A percentile compares a stretch with the other conserved stretches of the same genome.
Conservation (phyloP, 2,329 filamentous ascomycete genomes). For the Aureobasidium musti region DNA sequence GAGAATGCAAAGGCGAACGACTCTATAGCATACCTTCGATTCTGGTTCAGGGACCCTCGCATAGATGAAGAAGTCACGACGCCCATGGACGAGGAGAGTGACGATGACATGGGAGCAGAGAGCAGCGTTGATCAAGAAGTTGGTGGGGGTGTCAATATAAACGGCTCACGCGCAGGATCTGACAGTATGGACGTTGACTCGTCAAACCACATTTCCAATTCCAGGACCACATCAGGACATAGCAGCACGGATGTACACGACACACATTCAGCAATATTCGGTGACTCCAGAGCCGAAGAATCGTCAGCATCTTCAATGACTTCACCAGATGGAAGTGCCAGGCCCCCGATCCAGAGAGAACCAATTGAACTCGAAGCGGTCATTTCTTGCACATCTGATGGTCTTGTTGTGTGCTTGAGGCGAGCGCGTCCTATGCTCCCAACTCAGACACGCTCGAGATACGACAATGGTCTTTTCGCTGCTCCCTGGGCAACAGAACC, state of each 20-base stretch:
- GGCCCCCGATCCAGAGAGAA: slow-evolving; percentile 32
- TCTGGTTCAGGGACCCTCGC: slow-evolving; percentile 77
- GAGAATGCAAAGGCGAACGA: slow-evolving; percentile 88
- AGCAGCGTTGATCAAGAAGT: slow-evolving; percentile 52
- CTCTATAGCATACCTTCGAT: slow-evolving; percentile 85
- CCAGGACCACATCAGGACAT: slow-evolving; percentile 51
- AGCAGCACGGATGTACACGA: slow-evolving; percentile 45
- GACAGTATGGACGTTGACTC: slow-evolving; percentile 36
- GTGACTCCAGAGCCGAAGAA: slow-evolving; percentile 43
- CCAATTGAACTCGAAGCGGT: slow-evolving; percentile 80
- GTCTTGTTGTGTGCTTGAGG: slow-evolving; percentile 77
- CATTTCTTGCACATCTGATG: slow-evolving; percentile 88
- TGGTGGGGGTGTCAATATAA: slow-evolving; percentile 50
- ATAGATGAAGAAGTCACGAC: slow-evolving; percentile 53
- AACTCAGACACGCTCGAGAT: slow-evolving; percentile 48
- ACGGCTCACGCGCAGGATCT: slow-evolving; percentile 41
- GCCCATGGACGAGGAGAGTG: slow-evolving; percentile 47
- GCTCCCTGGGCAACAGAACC: slow-evolving; percentile 76
- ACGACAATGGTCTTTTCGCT: slow-evolving; percentile 69
- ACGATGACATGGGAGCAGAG: slow-evolving; percentile 53
- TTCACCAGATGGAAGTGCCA: slow-evolving; percentile 7
- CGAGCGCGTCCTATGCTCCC: slow-evolving; percentile 71
- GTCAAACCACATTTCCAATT: slow-evolving; percentile 35
- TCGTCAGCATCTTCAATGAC: slow-evolving; percentile 41
- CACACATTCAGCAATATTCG: slow-evolving; percentile 50